Evolutionary conservation across 805 yeast genomes (phyloP).

Genomic region (Lipomyces mesembrius): DNA sequence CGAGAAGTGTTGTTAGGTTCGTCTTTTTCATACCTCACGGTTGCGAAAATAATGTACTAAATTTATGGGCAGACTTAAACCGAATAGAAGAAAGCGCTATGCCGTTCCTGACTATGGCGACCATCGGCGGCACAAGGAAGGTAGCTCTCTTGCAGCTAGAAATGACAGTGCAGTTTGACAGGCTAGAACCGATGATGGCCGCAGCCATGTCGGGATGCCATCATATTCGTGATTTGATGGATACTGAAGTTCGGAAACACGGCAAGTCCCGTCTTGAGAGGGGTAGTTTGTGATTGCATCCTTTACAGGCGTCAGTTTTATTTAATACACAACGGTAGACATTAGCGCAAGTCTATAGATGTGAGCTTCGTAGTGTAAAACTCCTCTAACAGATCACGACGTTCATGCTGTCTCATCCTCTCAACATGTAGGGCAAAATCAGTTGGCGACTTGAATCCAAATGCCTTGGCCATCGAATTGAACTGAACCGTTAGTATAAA

Average conservation of each 20-base stretch:
- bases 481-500: not conserved
- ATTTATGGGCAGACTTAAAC: conserved; percentile 60
- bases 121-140: conserved; percentile 80
- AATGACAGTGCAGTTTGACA: conserved; percentile 82
- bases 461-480: conserved; percentile 24
- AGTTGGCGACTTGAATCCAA: conserved; percentile 18
- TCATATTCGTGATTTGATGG: conserved; percentile 82
- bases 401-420: conserved; percentile 7
- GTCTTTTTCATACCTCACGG: not conserved
- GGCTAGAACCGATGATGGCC: conserved; percentile 72
- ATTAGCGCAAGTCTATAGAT: not conserved
- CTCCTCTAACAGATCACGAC: conserved; percentile 14
- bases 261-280: conserved; percentile 61
- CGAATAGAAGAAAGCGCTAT: conserved; percentile 82
- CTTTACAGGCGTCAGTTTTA: not conserved
- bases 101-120: conserved; percentile 79
- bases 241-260: conserved; percentile 74
- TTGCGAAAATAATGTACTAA: not conserved
- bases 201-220: conserved; percentile 88
- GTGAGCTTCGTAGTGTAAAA: conserved; percentile 20
- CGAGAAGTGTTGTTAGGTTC: conserved; percentile 64
- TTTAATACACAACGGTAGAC: not conserved
- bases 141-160: conserved; percentile 76
- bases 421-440: conserved; percentile 30
- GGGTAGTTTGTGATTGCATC: not conserved